phyloP scores from a whole-genome alignment of 208 protist species.

The Trypanosoma boissoni region DNA sequence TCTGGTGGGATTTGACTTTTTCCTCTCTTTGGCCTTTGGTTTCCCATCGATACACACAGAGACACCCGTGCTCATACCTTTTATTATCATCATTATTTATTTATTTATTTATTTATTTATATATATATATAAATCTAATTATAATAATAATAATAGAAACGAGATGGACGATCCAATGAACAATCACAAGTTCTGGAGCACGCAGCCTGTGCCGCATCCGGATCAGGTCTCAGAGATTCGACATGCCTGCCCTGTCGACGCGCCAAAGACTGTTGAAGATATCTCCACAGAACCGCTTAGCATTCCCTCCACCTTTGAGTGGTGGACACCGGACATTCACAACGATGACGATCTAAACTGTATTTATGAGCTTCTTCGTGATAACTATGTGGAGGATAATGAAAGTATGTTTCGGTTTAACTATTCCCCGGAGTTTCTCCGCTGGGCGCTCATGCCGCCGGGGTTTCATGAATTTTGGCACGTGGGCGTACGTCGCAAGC shows the following conservation, averaged over 20 bases:
- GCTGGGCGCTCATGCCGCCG: constrained; percentile 97
- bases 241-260: constrained; percentile 56
- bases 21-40: too few species aligned
- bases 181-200: constrained; percentile 78
- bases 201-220: constrained; percentile 77
- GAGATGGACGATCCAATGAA: constrained; percentile 4
- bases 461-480: constrained; percentile 96
- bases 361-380: constrained; percentile 94
- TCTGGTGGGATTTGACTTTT: too few species aligned
- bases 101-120: background rate
- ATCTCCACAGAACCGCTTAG: constrained; percentile 87
- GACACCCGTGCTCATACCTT: too few species aligned
- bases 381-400: constrained; percentile 99
- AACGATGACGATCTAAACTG: constrained; percentile 63
- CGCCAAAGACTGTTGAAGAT: constrained; percentile 75
- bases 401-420: constrained; percentile 99
- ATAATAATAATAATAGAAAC: constrained; percentile 4
- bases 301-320: constrained; percentile 94
- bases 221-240: constrained; percentile 21
- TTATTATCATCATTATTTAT: too few species aligned
- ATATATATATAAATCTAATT: background rate
- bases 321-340: constrained; percentile 90
- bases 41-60: too few species aligned
- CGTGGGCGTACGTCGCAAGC: constrained; percentile 92
- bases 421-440: constrained; percentile 97